A percentile compares a stretch with the other conserved stretches of the same genome.
Conservation (phyloP, 331 rosid genomes). For the Pyrus hybrid region DNA sequence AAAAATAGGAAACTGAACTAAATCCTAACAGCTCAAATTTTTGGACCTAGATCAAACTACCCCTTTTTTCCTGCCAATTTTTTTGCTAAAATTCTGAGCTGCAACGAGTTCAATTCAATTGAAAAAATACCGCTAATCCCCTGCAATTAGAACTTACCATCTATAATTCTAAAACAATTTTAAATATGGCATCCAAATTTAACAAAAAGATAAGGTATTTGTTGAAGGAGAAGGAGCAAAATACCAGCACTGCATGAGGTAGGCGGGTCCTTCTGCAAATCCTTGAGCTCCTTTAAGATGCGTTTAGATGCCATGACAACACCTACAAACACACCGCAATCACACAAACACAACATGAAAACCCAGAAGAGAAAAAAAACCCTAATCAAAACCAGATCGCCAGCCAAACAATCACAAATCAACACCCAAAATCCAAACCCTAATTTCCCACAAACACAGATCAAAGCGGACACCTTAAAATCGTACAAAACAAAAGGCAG, state of each 20-base stretch:
- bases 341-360: not conserved
- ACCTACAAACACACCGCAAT: not conserved
- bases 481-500: not conserved
- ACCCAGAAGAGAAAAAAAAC: not conserved
- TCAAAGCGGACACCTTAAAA: not conserved
- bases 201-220: not conserved
- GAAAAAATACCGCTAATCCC: not conserved
- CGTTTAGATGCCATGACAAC: slow-evolving; percentile 67
- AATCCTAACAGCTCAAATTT: too few relatives aligned
- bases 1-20: too few relatives aligned
- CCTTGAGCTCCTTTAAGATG: slow-evolving; percentile 76
- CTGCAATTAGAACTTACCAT: not conserved
- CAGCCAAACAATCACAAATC: not conserved
- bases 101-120: not conserved
- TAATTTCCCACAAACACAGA: not conserved
- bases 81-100: not conserved
- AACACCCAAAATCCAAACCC: not conserved
- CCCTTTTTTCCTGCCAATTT: too few relatives aligned
- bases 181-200: not conserved
- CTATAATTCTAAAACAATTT: not conserved
- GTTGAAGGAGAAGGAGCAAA: not conserved
- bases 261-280: slow-evolving; percentile 82
- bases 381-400: slow-evolving; percentile 20
- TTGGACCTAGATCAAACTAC: too few relatives aligned
- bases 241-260: slow-evolving; percentile 74